Conservation (phyloP, 1,284 basidiomycete genomes). For the Heterobasidion parviporum region DNA sequence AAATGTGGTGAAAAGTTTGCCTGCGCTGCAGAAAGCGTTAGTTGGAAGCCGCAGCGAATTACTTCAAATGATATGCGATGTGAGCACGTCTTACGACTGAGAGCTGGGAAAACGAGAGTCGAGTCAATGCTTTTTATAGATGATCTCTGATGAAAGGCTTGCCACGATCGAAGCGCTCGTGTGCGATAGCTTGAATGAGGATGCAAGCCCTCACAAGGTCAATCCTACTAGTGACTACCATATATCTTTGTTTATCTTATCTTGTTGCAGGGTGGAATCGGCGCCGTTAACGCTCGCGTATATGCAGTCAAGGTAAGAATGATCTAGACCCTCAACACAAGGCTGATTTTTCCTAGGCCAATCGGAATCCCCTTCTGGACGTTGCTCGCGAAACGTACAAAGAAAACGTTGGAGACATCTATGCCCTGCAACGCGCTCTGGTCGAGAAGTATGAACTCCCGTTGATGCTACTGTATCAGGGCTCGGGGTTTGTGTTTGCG, state of each 20-base stretch:
- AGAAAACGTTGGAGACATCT: conserved; percentile 84
- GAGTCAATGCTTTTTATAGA: conserved; percentile 28
- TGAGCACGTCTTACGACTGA: conserved; percentile 18
- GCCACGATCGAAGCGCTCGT: conserved; percentile 55
- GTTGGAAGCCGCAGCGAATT: conserved; percentile 50
- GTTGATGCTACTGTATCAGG: conserved; percentile 60
- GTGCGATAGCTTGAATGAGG: conserved; percentile 63
- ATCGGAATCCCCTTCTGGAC: conserved; percentile 77
- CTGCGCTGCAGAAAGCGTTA: conserved; percentile 54
- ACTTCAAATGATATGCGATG: conserved; percentile 54
- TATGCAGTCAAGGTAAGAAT: conserved; percentile 70
- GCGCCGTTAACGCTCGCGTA: conserved; percentile 63
- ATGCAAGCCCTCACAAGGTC: conserved; percentile 52
- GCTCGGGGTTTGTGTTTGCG: conserved; percentile 62
- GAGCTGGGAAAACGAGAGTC: background rate
- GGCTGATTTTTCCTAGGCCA: conserved; percentile 37
- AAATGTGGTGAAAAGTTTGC: conserved; percentile 58
- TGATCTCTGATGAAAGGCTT: conserved; percentile 66
- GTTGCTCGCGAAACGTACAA: conserved; percentile 89
- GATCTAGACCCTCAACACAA: background rate
- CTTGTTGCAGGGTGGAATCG: conserved; percentile 50
- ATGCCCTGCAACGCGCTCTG: conserved; percentile 51
- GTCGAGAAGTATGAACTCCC: conserved; percentile 57
- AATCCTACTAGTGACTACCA: conserved; percentile 4
- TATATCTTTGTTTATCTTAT: background rate